phyloP scores from a whole-genome alignment of 108 stramenopile genomes.

The Fragilariopsis cylindrus region DNA sequence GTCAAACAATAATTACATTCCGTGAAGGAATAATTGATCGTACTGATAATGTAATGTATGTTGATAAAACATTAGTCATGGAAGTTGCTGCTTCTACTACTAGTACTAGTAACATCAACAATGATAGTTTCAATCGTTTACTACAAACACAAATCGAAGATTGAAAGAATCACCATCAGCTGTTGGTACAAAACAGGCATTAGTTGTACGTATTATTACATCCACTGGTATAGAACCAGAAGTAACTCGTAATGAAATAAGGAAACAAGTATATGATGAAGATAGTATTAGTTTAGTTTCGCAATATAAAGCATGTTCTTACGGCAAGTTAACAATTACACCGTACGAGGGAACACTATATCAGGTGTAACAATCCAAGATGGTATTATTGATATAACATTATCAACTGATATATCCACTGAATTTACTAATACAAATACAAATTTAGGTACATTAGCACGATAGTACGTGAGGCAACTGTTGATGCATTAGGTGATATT shows the following conservation, averaged over 20 bases:
- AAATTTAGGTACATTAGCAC: not conserved
- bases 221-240: not conserved
- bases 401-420: not conserved
- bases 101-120: no score
- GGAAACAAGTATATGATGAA: not conserved
- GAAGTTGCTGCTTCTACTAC: no score
- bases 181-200: not conserved
- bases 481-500: not conserved
- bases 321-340: not conserved
- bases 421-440: not conserved
- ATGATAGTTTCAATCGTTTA: no score
- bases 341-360: not conserved
- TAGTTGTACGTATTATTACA: not conserved
- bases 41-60: constrained; percentile 1
- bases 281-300: not conserved
- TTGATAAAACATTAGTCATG: not conserved
- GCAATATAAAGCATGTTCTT: constrained; percentile 1
- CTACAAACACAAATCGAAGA: no score
- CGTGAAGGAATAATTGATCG: not conserved
- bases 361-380: not conserved
- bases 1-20: not conserved
- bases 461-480: constrained; percentile 3
- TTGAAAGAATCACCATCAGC: no score
- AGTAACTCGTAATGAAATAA: not conserved
- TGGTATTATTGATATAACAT: not conserved